These are phyloP conservation scores for Beta macrorhiza DNA, from an alignment of 179 eudicot species.

Conservation along the genomic window DNA sequence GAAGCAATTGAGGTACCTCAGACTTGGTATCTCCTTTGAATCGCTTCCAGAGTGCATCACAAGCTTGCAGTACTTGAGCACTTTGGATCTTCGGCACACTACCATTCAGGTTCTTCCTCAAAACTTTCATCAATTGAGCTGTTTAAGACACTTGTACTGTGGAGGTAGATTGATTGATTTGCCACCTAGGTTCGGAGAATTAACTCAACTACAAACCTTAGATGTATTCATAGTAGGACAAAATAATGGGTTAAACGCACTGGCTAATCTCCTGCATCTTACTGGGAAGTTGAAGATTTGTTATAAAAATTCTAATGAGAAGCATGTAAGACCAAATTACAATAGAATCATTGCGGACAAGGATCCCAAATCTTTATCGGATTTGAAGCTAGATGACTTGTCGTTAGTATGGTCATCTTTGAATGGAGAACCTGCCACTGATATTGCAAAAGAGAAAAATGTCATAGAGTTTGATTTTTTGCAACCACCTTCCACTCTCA, in stretches of 20 bases:
- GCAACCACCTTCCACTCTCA: constrained; percentile 2
- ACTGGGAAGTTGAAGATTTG: not conserved
- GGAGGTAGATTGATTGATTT: not conserved
- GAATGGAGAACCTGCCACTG: not conserved
- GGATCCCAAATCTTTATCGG: not conserved
- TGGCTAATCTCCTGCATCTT: not conserved
- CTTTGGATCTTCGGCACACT: constrained; percentile 16
- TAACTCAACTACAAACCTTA: constrained; percentile 19
- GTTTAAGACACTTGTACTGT: constrained; percentile 20
- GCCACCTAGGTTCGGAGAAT: constrained; percentile 13
- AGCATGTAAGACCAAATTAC: not conserved
- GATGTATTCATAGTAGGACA: constrained; percentile 21
- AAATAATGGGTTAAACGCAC: not conserved
- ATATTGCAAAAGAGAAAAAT: not conserved
- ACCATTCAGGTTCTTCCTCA: not conserved
- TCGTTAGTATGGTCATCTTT: not conserved
- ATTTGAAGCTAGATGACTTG: not conserved
- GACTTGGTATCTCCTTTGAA: not conserved
- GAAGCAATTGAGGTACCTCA: constrained; percentile 26
- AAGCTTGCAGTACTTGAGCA: constrained; percentile 12
- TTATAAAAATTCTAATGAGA: not conserved
- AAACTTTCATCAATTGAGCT: not conserved
- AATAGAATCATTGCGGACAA: not conserved
- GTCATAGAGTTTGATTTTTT: not conserved
- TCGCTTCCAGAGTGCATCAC: constrained; percentile 2